phyloP scores from a whole-genome alignment of 345 rosid species.

The Aquilaria malaccensis region DNA sequence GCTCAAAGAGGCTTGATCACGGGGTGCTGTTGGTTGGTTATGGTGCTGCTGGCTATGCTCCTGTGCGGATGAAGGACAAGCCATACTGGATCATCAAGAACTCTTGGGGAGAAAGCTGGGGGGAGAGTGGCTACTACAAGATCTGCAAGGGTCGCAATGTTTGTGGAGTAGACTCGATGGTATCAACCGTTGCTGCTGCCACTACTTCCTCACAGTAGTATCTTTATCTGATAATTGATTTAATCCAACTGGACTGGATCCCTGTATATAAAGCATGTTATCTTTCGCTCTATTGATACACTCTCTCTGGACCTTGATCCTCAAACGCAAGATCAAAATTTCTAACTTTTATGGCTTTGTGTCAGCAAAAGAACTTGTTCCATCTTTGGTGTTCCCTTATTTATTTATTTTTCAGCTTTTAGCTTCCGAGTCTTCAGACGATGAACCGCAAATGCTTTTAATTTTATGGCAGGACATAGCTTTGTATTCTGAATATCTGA shows the following conservation, averaged over 20 bases:
- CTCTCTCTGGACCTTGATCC: neutral
- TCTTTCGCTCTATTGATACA: neutral
- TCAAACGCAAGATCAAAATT: slow-evolving; percentile 11
- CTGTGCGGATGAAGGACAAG: slow-evolving; percentile 79
- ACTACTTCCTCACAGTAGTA: slow-evolving; percentile 23
- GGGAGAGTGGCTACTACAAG: slow-evolving; percentile 81
- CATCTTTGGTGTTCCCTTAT: too few relatives aligned
- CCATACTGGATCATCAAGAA: slow-evolving; percentile 93
- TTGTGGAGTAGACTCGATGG: slow-evolving; percentile 91
- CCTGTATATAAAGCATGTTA: slow-evolving; percentile 17
- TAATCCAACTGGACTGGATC: neutral
- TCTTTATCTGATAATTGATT: neutral
- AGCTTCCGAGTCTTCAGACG: too few relatives aligned
- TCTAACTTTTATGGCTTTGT: slow-evolving; percentile 6
- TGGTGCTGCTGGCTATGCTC: slow-evolving; percentile 76
- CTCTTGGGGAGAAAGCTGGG: slow-evolving; percentile 91
- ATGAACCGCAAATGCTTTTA: too few relatives aligned
- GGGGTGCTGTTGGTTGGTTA: slow-evolving; percentile 89
- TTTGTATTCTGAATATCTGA: too few relatives aligned
- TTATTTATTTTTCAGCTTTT: too few relatives aligned
- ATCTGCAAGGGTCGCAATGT: slow-evolving; percentile 81
- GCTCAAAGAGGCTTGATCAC: slow-evolving; percentile 73
- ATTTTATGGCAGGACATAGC: too few relatives aligned
- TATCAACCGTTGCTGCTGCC: slow-evolving; percentile 75
- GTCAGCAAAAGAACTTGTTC: too few relatives aligned